These are phyloP conservation scores for Rhynchospora breviuscula DNA, from an alignment of 176 grass and related monocot species.

Conservation along the genomic window DNA sequence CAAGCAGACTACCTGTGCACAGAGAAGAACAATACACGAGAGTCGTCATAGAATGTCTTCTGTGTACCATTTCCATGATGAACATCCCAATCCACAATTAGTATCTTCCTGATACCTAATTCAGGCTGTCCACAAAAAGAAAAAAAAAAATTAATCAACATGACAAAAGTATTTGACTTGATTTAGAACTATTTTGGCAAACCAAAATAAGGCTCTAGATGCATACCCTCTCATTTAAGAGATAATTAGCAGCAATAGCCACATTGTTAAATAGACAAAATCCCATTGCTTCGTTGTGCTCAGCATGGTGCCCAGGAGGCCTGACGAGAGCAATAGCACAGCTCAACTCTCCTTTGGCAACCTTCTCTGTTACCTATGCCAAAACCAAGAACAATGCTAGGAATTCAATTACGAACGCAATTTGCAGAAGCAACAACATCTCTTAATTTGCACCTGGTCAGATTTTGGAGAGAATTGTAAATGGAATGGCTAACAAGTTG, in stretches of 20 bases:
- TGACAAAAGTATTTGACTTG: neutral
- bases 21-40: slow-evolving; percentile 92
- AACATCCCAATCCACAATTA: slow-evolving; percentile 98
- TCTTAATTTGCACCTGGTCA: neutral
- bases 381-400: slow-evolving; percentile 1
- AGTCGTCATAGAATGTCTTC: slow-evolving; percentile 77
- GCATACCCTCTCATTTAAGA: slow-evolving; percentile 78
- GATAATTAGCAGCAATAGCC: slow-evolving; percentile 73
- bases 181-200: neutral
- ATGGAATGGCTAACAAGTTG: neutral
- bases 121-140: slow-evolving; percentile 49
- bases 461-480: neutral
- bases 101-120: slow-evolving; percentile 85
- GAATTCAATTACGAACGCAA: neutral
- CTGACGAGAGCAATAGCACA: slow-evolving; percentile 90
- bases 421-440: neutral
- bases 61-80: slow-evolving; percentile 97
- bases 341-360: slow-evolving; percentile 62
- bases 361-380: slow-evolving; percentile 84
- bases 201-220: slow-evolving; percentile 20
- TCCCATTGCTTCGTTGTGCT: slow-evolving; percentile 82
- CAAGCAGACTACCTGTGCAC: slow-evolving; percentile 67
- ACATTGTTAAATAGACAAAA: slow-evolving; percentile 99
- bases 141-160: slow-evolving; percentile 3
- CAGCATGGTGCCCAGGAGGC: slow-evolving; percentile 96